Conservation (phyloP, 2,329 filamentous ascomycete genomes). For the Ceratocystis diversiconidia region DNA sequence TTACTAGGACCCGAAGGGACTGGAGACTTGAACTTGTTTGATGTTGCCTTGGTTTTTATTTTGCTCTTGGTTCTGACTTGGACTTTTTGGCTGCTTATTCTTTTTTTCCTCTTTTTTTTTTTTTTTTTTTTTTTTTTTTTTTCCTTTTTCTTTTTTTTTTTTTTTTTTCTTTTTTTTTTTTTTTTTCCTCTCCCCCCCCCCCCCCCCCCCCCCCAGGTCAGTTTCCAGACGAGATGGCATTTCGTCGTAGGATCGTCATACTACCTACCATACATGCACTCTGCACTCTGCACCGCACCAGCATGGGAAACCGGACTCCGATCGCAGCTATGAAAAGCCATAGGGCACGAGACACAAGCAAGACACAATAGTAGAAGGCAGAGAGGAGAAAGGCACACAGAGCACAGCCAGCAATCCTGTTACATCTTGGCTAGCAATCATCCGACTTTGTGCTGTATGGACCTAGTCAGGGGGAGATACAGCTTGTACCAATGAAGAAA, state of each 20-base stretch:
- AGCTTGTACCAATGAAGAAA: not conserved
- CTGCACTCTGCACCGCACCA: not conserved
- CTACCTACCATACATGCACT: not conserved
- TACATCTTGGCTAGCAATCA: not conserved
- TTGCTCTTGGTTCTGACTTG: not conserved
- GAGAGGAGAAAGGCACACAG: not conserved
- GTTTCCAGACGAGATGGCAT: not conserved
- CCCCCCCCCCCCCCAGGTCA: no score
- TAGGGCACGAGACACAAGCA: no score
- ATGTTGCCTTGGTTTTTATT: not conserved
- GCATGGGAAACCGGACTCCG: not conserved
- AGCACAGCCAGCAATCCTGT: not conserved
- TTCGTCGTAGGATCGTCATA: not conserved
- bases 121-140: not conserved
- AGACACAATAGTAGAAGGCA: not conserved
- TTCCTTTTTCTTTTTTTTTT: not conserved
- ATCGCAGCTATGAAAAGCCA: not conserved
- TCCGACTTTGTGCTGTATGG: not conserved
- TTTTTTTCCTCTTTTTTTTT: not conserved
- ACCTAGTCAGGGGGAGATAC: not conserved
- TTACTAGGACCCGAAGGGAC: not conserved
- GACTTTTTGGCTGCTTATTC: not conserved
- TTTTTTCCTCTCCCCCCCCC: no score
- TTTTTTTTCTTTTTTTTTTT: no score
- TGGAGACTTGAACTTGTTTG: not conserved